A percentile compares a stretch with the other conserved stretches of the same genome.
phyloP scores from a whole-genome alignment of 1,284 basidiomycete species.

The Rhodofomes roseus region DNA sequence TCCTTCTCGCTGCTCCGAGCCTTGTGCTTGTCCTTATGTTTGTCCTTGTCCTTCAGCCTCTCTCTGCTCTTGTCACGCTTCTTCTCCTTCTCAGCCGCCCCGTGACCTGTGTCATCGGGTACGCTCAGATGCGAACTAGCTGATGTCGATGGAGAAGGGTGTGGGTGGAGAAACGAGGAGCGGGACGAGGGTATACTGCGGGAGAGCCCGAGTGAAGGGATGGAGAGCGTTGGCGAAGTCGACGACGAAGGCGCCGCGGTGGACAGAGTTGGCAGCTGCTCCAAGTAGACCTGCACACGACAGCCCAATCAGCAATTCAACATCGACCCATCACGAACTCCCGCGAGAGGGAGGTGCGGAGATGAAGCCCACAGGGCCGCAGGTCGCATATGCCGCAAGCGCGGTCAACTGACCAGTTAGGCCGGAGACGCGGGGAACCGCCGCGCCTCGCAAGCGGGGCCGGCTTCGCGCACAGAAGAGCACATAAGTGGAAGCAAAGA shows the following conservation, averaged over 20 bases:
- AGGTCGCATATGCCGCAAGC: background rate
- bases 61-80: slow-evolving; percentile 3
- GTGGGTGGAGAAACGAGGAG: slow-evolving; percentile 16
- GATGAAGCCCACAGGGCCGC: background rate
- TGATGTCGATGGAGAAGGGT: slow-evolving; percentile 15
- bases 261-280: slow-evolving; percentile 27
- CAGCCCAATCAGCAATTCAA: background rate
- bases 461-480: background rate
- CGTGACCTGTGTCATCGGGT: slow-evolving; percentile 8
- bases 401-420: background rate
- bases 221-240: slow-evolving; percentile 24
- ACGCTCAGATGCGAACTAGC: slow-evolving; percentile 6
- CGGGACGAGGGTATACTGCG: slow-evolving; percentile 21
- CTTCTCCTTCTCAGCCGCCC: slow-evolving; percentile 4
- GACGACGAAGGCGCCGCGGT: slow-evolving; percentile 14
- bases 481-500: background rate
- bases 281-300: slow-evolving; percentile 31
- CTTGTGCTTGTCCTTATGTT: slow-evolving; percentile 5
- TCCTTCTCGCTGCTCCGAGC: slow-evolving; percentile 3
- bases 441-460: background rate
- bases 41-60: slow-evolving; percentile 5
- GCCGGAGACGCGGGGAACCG: background rate
- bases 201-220: slow-evolving; percentile 18
- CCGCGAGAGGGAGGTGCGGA: background rate
- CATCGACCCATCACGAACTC: background rate